Base-by-base conservation (phyloP, 2,329 filamentous ascomycete species). In the Exophiala bonariae region DNA sequence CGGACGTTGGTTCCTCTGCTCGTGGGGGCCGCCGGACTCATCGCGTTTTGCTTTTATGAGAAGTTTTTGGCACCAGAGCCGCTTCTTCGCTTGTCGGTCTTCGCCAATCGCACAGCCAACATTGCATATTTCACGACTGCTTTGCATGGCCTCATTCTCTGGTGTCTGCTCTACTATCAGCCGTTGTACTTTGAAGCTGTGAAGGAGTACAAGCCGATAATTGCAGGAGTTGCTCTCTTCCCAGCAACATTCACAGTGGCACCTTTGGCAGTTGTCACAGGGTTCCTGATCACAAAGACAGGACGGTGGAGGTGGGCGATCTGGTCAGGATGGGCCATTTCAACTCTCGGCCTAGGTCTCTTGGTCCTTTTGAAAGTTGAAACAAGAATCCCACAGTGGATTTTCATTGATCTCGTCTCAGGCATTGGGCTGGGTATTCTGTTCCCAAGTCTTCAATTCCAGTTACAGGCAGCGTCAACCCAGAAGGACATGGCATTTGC, bases 401-500 rank as follows among this genome's bases (percentile, higher is more conserved):
- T 63, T 62, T n/a, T 70, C 66, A 40, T 68, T 63, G 47, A 62
- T 20, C 71, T 89, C 44, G 79, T 89, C 52, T 79, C 85, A 61
- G 83, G 83, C 22, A 78, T 87, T 47, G 80, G 80, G 61, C 81
- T 84, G 35, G 75, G 84, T 55, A 84, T 88, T 70, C 83, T 83
- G 57, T 78, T 85, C 50, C 47, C 85, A 0, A 71, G 77, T n/a
- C 79, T 85, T 67, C 74, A 72, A 0, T 77, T 85, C 26, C 76
- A 79, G 1, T 76, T 86, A 18, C 84, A 88, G 64, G 83, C 83
- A 6, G 73, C 81, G 1, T 74, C 78, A 1, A 69, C 72, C 1
- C 74, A 73, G 48, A 71, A 75, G 47, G 77, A 85, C 58, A 77
- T 83, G 32, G 77, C 81, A 1, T 80, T 81, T 50, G 78, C 81